phyloP scores from a whole-genome alignment of 1,284 basidiomycete genomes.

The Golubevia sp. region DNA sequence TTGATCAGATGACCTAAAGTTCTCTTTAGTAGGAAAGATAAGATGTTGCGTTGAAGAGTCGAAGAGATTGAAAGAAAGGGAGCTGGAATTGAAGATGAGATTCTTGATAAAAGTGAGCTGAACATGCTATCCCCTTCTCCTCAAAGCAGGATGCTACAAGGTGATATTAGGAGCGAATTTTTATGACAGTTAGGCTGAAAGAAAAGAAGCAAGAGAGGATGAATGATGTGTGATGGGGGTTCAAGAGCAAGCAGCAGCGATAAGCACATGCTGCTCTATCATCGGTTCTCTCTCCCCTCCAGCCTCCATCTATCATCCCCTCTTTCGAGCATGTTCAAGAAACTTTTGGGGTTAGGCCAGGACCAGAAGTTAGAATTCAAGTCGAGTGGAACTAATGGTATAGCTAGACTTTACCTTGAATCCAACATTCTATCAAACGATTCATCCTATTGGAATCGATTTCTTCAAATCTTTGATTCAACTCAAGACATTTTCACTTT shows the following conservation, averaged over 20 bases:
- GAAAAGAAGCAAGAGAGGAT: no score
- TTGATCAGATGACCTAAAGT: slow-evolving; percentile 82
- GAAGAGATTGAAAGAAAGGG: slow-evolving; percentile 71
- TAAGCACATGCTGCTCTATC: no score
- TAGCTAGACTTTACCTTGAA: slow-evolving; percentile 44
- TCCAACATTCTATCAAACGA: slow-evolving; percentile 40
- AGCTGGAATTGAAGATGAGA: slow-evolving; percentile 8
- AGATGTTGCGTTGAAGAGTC: slow-evolving; percentile 82
- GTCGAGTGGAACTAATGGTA: slow-evolving; percentile 15
- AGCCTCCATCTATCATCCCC: no score
- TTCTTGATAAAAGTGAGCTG: not conserved
- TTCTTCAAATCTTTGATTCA: slow-evolving; percentile 26
- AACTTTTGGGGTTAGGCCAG: no score
- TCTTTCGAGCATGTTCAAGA: no score
- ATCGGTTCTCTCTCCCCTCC: no score
- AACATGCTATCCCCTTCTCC: not conserved
- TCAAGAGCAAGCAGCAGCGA: no score
- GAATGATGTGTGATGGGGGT: no score
- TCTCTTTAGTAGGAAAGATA: slow-evolving; percentile 84
- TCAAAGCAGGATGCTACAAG: no score
- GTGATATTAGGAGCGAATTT: no score
- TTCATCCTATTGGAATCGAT: slow-evolving; percentile 40
- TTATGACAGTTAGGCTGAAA: no score
- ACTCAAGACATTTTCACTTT: slow-evolving; percentile 38
- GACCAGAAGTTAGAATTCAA: slow-evolving; percentile 9